Evolutionary conservation across 192 early-diverging fungal species (phyloP).

Genomic region (Backusella morwellensis): DNA sequence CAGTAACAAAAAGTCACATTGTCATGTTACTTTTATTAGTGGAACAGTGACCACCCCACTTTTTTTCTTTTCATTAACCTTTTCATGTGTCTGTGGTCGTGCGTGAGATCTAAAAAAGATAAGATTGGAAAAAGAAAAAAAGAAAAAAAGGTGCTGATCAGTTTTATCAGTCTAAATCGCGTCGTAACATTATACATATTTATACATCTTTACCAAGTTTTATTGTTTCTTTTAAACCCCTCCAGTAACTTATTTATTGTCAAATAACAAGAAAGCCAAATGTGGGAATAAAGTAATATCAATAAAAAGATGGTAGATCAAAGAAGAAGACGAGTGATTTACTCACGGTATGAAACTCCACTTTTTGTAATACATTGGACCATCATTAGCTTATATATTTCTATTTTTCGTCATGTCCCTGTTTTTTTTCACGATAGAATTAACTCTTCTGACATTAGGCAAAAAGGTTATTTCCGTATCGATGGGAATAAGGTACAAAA

Average conservation of each 20-base stretch:
- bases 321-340: neutral
- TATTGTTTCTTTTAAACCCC: neutral
- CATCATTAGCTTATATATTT: neutral
- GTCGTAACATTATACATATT: neutral
- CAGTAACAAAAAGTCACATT: neutral
- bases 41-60: neutral
- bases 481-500: neutral
- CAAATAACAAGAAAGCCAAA: neutral
- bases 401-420: neutral
- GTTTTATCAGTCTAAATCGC: neutral
- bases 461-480: neutral
- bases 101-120: neutral
- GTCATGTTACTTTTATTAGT: neutral
- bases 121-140: neutral
- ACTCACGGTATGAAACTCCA: neutral
- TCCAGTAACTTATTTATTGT: neutral
- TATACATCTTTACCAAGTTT: neutral
- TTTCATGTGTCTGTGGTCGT: neutral
- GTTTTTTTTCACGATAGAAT: neutral
- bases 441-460: neutral
- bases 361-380: neutral
- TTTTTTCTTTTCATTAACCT: neutral
- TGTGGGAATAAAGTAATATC: neutral
- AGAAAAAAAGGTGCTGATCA: neutral
- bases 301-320: neutral